Evolutionary conservation across 148 eudicot species (phyloP), one percentile per base, ranked within the genome.

Genomic region (Fagopyrum esculentum): DNA sequence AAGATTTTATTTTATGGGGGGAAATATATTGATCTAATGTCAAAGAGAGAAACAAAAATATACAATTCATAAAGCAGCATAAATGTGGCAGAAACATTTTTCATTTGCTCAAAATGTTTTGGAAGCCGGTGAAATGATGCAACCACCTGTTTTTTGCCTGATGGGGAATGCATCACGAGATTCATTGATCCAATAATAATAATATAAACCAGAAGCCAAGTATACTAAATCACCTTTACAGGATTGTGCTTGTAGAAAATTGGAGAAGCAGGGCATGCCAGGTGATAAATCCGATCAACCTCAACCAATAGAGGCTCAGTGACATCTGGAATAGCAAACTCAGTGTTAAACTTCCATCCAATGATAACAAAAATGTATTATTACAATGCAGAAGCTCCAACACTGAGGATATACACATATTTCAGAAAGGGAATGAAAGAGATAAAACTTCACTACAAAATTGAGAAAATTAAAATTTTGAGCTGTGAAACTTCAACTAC

Each of bases 201-300:
- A 35, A 35, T 35, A 35, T 35, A 35, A 8, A 10, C 13, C 17
- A 52, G 5, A 52, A 52, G 57, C n/a, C 44, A 68, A 12, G 47
- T 68, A 68, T 68, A 15, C 71, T 68, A 4, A 52, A 52, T 8
- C 29, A 60, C 66, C 66, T 60, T 60, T 8, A 94, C 98, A 73
- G 98, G 93, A 76, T 94, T 94, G 84, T 94, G 89, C 77, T 94
- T 94, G 81, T 94, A 94, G 75, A 94, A 94, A 77, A 94, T 90
- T 29, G 98, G 98, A 43, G 98, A 94, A 69, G 98, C 97, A 19
- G 98, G 98, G 76, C 98, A 94, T 59, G 97, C 98, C 76, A 94
- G 98, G 78, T 94, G 98, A 75, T 94, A 94, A 45, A 94, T 94
- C 83, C 85, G 90, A 86, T 94, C 98, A 82, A 94, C 98, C 80